Evolutionary conservation across 345 rosid species (phyloP), one percentile per base, ranked within the genome.

Genomic region (Eucalyptus caleyi): DNA sequence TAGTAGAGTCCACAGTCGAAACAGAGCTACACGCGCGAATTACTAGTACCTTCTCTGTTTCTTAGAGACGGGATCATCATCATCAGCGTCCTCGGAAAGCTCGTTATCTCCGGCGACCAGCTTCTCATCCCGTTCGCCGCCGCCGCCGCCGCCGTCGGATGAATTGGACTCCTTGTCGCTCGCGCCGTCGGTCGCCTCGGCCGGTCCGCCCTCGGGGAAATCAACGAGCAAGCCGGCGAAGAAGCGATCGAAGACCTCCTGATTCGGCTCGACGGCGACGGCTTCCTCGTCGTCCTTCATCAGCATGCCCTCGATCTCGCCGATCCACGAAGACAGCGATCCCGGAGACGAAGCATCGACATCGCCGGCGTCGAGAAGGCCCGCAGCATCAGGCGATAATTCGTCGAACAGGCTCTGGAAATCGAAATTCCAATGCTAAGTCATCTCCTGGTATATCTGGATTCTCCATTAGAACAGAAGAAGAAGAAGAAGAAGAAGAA

Each of bases 41-140:
- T 54, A 90, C 27, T 92, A 26, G 49, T 94, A 96, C 98, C 98
- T 95, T 91, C 89, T 93, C 94, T 89, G 90, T 91, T 96, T 96
- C 94, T 93, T 96, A 49, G 94, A 93, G 88, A 90, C 81, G 45
- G 91, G 89, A 91, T 93, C 96, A 69, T 93, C 94, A 80, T 93
- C 94, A 34, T 30, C 86, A n/a, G 69, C 88, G 40, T 89, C 90
- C 30, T n/a, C 88, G 14, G 32, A 45, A 30, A n/a, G 87, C 21
- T 32, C 72, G 45, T 51, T 93, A 21, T 60, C 91, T 53, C 51
- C 89, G 19, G 60, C 91, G 51, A 59, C 65, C 49, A 50, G 47
- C 60, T 86, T 62, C 51, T 87, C 86, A 19, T 49, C 32, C 13
- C 45, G 69, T 32, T 51, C 49, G 32, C 86, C 18, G 3, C 60